Base-by-base conservation (phyloP, 148 eudicot species). In the Spergularia marina region DNA sequence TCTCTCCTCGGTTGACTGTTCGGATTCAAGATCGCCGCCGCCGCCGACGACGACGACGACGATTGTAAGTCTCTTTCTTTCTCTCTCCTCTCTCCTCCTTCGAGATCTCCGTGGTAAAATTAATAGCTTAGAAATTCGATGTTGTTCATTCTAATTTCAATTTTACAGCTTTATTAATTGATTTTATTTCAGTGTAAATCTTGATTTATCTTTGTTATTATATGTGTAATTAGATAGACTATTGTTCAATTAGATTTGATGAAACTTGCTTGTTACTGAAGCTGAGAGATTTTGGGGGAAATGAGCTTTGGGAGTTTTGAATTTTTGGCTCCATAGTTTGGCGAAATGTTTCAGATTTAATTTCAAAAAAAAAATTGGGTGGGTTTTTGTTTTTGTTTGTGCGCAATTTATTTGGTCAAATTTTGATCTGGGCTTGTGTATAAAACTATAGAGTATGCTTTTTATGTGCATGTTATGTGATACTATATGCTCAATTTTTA, bases 381-480 rank as follows among this genome's bases (percentile, higher is more conserved):
- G 54, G 65, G 66, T 68, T 57, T 58, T 1, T 16, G 18, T 56
- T 16, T 17, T 21, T 23, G 67, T 21, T 23, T 2, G 7, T 23
- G 25, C 25, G 25, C 25, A 49, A 41, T 61, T 68, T 40, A 6
- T 64, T 64, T 64, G 68, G 68, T 64, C 44, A 15, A 36, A 36
- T 0, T 16, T 16, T 65, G 49, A 61, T 69, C 67, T 76, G 79
- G 79, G 79, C 79, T 76, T 54, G 9, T 75, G 15, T 34, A 44
- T 6, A 9, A 6, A 6, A 44, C 10, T 6, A 44, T 4, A 7
- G 8, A 41, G 44, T 52, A 21, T 68, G 56, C 23, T 20, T 11
- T 14, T 8, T 44, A 9, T 41, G 23, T 68, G 49, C 49, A 6
- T 44, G 49, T 44, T 44, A 6, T 30, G 36, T 30, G 36, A 30